Conservation (phyloP, 371 early-diverging fungal genomes). For the Haplosporangium sp. region DNA sequence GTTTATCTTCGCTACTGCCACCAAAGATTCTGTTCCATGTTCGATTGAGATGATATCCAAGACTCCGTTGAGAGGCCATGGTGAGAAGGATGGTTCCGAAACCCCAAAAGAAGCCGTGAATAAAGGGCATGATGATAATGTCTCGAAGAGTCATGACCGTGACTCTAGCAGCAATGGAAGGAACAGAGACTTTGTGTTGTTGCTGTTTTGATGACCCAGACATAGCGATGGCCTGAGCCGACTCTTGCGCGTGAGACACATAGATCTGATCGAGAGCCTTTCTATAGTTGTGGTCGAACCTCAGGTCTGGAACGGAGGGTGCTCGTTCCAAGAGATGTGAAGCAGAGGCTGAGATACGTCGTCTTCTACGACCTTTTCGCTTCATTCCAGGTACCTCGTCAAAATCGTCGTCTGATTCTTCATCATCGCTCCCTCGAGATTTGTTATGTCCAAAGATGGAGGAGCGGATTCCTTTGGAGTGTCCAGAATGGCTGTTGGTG, state of each 20-base stretch:
- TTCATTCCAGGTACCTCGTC: not conserved
- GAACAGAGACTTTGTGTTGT: slow-evolving; percentile 7
- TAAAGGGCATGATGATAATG: slow-evolving; percentile 55
- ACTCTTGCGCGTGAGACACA: slow-evolving; percentile 27
- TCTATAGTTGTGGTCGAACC: slow-evolving; percentile 49
- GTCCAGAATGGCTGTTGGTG: not conserved
- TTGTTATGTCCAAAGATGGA: no score
- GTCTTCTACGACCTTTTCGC: slow-evolving; percentile 6
- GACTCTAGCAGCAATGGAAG: slow-evolving; percentile 28
- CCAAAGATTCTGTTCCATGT: slow-evolving; percentile 35
- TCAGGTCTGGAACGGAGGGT: slow-evolving; percentile 46
- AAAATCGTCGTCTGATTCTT: not conserved
- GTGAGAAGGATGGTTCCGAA: slow-evolving; percentile 45
- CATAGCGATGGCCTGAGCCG: slow-evolving; percentile 5
- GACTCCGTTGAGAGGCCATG: slow-evolving; percentile 28
- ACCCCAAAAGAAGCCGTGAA: slow-evolving; percentile 59
- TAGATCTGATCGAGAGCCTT: slow-evolving; percentile 51
- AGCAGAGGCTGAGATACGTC: slow-evolving; percentile 36
- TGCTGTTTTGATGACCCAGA: not conserved
- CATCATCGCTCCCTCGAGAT: not conserved
- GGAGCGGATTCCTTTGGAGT: no score
- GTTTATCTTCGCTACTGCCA: slow-evolving; percentile 1
- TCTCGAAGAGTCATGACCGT: slow-evolving; percentile 50
- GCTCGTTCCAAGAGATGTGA: slow-evolving; percentile 40
- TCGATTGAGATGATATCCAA: slow-evolving; percentile 22